These are phyloP conservation scores for Helotiales sp. DNA, from an alignment of 2,329 filamentous ascomycete species.

Conservation along the genomic window DNA sequence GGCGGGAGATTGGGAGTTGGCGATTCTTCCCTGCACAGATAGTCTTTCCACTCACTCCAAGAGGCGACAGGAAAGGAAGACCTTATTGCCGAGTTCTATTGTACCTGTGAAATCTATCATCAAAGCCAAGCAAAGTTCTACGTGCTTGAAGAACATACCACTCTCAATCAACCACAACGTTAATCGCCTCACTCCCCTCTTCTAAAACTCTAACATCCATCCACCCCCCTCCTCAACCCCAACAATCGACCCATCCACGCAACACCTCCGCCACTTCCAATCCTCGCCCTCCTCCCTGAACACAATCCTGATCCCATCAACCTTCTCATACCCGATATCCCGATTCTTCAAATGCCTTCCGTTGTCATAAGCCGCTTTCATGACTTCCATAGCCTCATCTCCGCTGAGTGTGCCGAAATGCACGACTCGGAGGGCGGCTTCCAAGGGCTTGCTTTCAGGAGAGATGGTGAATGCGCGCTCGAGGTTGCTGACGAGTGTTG, in stretches of 20 bases:
- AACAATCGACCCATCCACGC: constrained; percentile 90
- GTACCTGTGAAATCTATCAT: neutral
- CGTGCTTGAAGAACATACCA: neutral
- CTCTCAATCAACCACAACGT: constrained; percentile 35
- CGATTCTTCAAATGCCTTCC: constrained; percentile 60
- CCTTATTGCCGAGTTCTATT: too few relatives aligned
- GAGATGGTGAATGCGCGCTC: constrained; percentile 85
- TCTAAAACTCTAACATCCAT: constrained; percentile 65
- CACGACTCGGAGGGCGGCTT: constrained; percentile 72
- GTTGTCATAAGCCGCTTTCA: constrained; percentile 66
- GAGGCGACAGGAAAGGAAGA: too few relatives aligned
- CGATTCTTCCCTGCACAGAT: too few relatives aligned
- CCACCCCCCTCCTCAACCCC: constrained; percentile 72
- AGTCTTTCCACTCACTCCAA: too few relatives aligned
- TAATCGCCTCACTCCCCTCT: constrained; percentile 35
- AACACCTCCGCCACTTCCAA: constrained; percentile 78
- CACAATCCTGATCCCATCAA: constrained; percentile 69
- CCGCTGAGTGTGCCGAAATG: constrained; percentile 73
- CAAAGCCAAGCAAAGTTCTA: neutral
- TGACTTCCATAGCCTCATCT: constrained; percentile 74
- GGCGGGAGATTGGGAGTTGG: neutral
- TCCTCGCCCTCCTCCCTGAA: constrained; percentile 72
- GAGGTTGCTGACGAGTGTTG: constrained; percentile 77
- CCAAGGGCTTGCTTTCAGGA: constrained; percentile 71
- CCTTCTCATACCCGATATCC: constrained; percentile 73